Conservation (phyloP, 768 basidiomycete genomes). For the Russula virescens region DNA sequence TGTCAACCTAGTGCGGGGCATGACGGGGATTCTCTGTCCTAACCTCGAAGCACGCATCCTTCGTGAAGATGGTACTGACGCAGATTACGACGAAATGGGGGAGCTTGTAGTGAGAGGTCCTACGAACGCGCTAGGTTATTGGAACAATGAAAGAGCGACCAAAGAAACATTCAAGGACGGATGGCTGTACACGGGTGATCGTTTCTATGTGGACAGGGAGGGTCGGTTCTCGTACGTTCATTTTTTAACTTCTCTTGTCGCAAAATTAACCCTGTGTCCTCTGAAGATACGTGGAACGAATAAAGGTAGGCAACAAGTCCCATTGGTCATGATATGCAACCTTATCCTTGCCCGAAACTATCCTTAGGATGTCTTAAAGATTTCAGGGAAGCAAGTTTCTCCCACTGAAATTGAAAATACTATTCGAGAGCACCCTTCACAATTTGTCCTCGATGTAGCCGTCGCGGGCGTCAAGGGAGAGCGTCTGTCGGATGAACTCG, state of each 20-base stretch:
- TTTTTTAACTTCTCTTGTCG: no score
- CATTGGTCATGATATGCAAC: background rate
- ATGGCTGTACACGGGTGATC: constrained; percentile 74
- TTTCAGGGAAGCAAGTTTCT: constrained; percentile 76
- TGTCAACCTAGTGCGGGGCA: constrained; percentile 33
- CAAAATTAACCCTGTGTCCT: background rate
- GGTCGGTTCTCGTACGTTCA: constrained; percentile 57
- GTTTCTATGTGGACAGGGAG: constrained; percentile 53
- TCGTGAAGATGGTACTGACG: constrained; percentile 52
- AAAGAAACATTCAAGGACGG: constrained; percentile 59
- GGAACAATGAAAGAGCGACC: constrained; percentile 63
- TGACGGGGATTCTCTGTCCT: constrained; percentile 54
- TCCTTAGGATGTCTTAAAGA: constrained; percentile 66
- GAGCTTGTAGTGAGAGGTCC: constrained; percentile 56
- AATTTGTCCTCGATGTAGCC: constrained; percentile 49
- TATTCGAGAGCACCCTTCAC: constrained; percentile 55
- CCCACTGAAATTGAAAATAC: constrained; percentile 74
- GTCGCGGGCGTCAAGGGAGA: constrained; percentile 74
- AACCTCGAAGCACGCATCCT: constrained; percentile 58
- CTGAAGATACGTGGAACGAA: constrained; percentile 63
- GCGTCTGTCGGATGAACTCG: constrained; percentile 63
- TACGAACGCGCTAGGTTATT: constrained; percentile 63
- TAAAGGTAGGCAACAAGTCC: constrained; percentile 46
- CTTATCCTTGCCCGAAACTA: background rate
- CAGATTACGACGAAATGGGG: constrained; percentile 51